phyloP scores from a whole-genome alignment of 192 early-diverging fungal genomes.

The Backusella mclennaniae region DNA sequence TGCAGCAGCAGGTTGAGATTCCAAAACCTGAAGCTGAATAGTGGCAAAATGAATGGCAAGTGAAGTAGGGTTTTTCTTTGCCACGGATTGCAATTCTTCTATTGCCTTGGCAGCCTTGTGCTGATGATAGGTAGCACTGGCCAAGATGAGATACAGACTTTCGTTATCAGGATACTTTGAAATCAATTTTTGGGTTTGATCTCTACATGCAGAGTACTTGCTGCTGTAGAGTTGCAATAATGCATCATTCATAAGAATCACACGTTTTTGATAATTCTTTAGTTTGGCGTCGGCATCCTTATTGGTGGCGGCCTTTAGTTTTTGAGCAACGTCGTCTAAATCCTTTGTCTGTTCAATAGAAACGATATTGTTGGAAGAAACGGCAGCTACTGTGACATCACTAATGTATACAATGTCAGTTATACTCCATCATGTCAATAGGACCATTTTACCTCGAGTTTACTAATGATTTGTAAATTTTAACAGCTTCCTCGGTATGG shows the following conservation, averaged over 20 bases:
- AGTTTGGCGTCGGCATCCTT: slow-evolving; percentile 61
- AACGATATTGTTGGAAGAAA: slow-evolving; percentile 71
- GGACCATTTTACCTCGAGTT: slow-evolving; percentile 25
- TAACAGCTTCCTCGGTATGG: slow-evolving; percentile 44
- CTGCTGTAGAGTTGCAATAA: slow-evolving; percentile 54
- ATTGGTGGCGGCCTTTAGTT: slow-evolving; percentile 51
- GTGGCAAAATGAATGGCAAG: slow-evolving; percentile 61
- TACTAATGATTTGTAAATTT: slow-evolving; percentile 56
- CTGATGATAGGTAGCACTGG: slow-evolving; percentile 50
- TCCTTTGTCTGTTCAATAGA: slow-evolving; percentile 55
- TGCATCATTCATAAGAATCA: slow-evolving; percentile 64
- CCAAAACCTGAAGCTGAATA: slow-evolving; percentile 55
- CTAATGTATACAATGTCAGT: slow-evolving; percentile 18
- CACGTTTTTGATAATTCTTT: slow-evolving; percentile 51
- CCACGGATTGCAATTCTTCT: slow-evolving; percentile 51
- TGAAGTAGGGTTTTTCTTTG: slow-evolving; percentile 37
- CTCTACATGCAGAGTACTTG: slow-evolving; percentile 53
- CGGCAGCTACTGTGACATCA: slow-evolving; percentile 55
- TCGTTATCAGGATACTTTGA: slow-evolving; percentile 64
- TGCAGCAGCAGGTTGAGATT: slow-evolving; percentile 48
- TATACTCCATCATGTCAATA: too few relatives aligned
- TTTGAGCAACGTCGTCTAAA: slow-evolving; percentile 55
- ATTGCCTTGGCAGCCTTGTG: slow-evolving; percentile 57
- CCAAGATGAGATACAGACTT: slow-evolving; percentile 56
- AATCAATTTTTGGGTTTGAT: slow-evolving; percentile 46